Conservation (phyloP, 148 eudicot genomes). For the Chenopodium berlandieri region DNA sequence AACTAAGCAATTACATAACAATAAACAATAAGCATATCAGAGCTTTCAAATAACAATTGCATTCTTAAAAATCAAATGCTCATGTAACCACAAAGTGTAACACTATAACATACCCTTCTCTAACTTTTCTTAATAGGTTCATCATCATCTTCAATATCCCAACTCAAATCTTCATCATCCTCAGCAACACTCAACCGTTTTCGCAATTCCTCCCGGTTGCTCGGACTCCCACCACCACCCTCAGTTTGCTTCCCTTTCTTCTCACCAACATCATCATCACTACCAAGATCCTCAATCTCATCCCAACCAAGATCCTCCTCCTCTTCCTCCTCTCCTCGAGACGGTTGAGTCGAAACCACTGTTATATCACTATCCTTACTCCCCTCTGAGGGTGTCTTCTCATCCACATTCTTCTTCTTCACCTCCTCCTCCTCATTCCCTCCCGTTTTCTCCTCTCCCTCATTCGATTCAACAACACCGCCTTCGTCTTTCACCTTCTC, state of each 20-base stretch:
- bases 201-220: slow-evolving; percentile 41
- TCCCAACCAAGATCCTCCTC: slow-evolving; percentile 88
- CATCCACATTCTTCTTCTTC: slow-evolving; percentile 24
- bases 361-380: slow-evolving; percentile 58
- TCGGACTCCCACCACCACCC: slow-evolving; percentile 28
- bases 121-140: slow-evolving; percentile 24
- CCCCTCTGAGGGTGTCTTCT: slow-evolving; percentile 39
- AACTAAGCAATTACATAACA: slow-evolving; percentile 3
- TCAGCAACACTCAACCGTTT: slow-evolving; percentile 44
- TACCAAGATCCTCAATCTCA: slow-evolving; percentile 78
- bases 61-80: background rate
- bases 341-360: slow-evolving; percentile 52
- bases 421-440: slow-evolving; percentile 12
- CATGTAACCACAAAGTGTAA: background rate
- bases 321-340: slow-evolving; percentile 57
- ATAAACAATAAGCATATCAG: background rate
- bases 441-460: slow-evolving; percentile 33
- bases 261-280: slow-evolving; percentile 38
- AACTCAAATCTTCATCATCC: slow-evolving; percentile 47
- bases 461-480: slow-evolving; percentile 19
- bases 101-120: background rate
- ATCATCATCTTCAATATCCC: slow-evolving; percentile 51
- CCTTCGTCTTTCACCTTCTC: slow-evolving; percentile 17
- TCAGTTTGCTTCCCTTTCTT: slow-evolving; percentile 1
- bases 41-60: background rate